Percentiles rank a stretch among this genome's conserved stretches.
Conservation (phyloP, 2,329 filamentous ascomycete species). For the Drechslerella coelobrocha region DNA sequence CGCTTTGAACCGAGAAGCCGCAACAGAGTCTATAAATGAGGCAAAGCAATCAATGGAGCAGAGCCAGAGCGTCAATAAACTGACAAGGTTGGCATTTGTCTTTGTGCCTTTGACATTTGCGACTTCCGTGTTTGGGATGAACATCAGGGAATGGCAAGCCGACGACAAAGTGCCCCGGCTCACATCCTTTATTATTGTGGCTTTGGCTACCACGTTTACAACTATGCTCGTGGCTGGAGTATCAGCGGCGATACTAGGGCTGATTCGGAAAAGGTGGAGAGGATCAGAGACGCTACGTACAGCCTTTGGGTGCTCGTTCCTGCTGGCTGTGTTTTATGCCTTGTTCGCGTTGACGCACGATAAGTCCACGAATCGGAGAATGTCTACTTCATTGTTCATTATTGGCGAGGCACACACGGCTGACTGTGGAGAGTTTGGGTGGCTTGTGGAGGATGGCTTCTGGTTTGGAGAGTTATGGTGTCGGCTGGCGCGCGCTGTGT, state of each 20-base stretch:
- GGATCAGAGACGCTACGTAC: constrained; percentile 27
- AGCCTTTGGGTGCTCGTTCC: constrained; percentile 28
- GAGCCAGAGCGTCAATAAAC: constrained; percentile 56
- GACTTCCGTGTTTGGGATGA: constrained; percentile 60
- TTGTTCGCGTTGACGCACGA: constrained; percentile 20
- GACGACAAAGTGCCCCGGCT: constrained; percentile 42
- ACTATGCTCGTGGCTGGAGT: constrained; percentile 25
- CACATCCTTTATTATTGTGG: constrained; percentile 35
- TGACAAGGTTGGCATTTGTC: constrained; percentile 61
- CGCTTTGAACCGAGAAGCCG: constrained; percentile 41
- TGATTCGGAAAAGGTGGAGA: constrained; percentile 20
- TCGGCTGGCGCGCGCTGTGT: constrained; percentile 8
- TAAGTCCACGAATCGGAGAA: constrained; percentile 28
- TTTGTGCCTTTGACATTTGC: constrained; percentile 61
- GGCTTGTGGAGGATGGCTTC: constrained; percentile 33
- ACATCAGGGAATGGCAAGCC: constrained; percentile 55
- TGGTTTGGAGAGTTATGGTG: constrained; percentile 38
- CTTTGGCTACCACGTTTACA: constrained; percentile 15
- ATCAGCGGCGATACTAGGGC: constrained; percentile 10
- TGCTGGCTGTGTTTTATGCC: constrained; percentile 32
- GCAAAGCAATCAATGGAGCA: constrained; percentile 56
- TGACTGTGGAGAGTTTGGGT: constrained; percentile 35
- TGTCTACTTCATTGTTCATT: constrained; percentile 28
- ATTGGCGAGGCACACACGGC: constrained; percentile 20
- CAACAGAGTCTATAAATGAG: constrained; percentile 47